Percentiles rank a stretch among this genome's conserved stretches.
Evolutionary conservation across 1,139 yeast genomes (phyloP).

Genomic region (Pichia sp.): DNA sequence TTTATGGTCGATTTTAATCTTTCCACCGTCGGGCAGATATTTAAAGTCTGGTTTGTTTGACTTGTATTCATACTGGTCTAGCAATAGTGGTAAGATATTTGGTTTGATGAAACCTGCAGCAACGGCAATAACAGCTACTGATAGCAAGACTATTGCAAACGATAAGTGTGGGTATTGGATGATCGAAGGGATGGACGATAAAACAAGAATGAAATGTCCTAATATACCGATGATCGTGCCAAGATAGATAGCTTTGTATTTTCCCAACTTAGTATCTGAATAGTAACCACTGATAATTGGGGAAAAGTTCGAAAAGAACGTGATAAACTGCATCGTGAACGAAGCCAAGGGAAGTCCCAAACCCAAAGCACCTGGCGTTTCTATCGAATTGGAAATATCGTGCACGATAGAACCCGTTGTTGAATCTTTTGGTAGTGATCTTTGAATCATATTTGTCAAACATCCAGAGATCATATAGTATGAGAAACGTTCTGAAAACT

Average conservation of each 20-base stretch:
- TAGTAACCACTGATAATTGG: conserved; percentile 46
- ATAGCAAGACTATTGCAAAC: conserved; percentile 37
- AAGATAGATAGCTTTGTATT: conserved; percentile 42
- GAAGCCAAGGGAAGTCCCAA: conserved; percentile 41
- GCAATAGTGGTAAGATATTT: conserved; percentile 48
- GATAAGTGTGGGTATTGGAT: conserved; percentile 35
- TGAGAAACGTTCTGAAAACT: conserved; percentile 48
- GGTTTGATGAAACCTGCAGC: conserved; percentile 54
- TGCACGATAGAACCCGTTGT: conserved; percentile 36
- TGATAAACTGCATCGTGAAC: conserved; percentile 40
- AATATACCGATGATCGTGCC: conserved; percentile 42
- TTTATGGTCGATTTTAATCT: conserved; percentile 69
- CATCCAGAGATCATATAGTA: conserved; percentile 44
- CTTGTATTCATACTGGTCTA: conserved; percentile 53
- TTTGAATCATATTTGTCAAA: conserved; percentile 43
- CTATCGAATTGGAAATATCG: conserved; percentile 35
- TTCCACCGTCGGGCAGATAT: conserved; percentile 44
- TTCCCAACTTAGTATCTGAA: conserved; percentile 44
- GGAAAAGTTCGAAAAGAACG: conserved; percentile 43
- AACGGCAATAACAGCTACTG: conserved; percentile 39
- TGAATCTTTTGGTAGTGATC: conserved; percentile 48
- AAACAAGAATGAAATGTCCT: conserved; percentile 40
- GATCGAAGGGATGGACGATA: conserved; percentile 42
- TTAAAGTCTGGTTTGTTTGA: conserved; percentile 34
- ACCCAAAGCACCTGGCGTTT: conserved; percentile 44